Base-by-base conservation (phyloP, 1,284 basidiomycete genomes). In the Athelia sp. region DNA sequence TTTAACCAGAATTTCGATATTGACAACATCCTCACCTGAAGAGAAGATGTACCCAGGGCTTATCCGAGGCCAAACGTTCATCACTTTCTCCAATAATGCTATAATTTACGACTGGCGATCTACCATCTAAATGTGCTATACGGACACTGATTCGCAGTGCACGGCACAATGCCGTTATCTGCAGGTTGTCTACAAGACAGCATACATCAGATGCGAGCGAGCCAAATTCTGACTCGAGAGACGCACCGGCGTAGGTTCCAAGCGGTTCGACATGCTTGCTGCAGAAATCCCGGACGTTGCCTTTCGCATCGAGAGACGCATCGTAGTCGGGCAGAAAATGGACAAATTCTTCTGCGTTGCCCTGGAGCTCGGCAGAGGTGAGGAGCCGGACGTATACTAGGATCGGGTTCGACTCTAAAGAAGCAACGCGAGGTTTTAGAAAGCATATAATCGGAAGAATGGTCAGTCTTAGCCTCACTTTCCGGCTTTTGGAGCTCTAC, bases 301-400 rank as follows among this genome's bases (percentile, higher is more conserved):
- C 26, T 13, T 29, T 29, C 13, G 26, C 26, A 29, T 29, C 26
- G 13, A 29, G 26, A 13, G 6, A 6, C 13, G 26, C 26, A 29
- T 40, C 36, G n/a, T n/a, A 21, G n/a, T 40, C n/a, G 36, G 19
- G 19, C 4, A 95, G 74, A 71, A 93, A 93, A 2, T 79, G 79
- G 11, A 75, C 73, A 62, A 84, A 93, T 48, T 74, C 67, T 13
- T 82, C 80, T 1, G 78, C 70, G 54, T 89, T 74, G 3, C 74
- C 64, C 15, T 87, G 83, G 56, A 96, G 87, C 64, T 90, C 82
- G 1, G 91, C 86, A 0, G 90, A 89, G 50, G 93, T 89, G 18
- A 93, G 69, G 46, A 94, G 72, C 36, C 93, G 79, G 56, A 96
- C 75, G 60, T 82, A 88, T 53, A 84, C 75, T 26, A 87, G 81